Conservation (phyloP, 305 asterid species). For the Fraxinus greggii region DNA sequence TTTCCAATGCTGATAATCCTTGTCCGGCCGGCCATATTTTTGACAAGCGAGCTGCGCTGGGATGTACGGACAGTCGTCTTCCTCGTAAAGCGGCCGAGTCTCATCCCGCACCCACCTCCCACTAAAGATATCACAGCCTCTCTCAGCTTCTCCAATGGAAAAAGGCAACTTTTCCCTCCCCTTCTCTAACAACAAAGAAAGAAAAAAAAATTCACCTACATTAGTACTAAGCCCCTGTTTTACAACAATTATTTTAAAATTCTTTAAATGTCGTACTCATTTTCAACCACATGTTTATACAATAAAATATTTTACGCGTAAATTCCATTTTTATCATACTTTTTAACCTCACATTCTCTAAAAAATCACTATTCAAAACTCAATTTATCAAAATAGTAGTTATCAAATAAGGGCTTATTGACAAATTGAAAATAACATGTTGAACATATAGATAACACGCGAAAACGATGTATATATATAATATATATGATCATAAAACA, state of each 20-base stretch:
- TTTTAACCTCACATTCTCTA: neutral
- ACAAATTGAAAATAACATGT: neutral
- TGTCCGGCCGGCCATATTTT: constrained; percentile 61
- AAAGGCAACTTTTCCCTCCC: constrained; percentile 32
- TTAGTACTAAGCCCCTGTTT: neutral
- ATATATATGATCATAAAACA: neutral
- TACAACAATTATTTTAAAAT: no score
- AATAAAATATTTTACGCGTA: neutral
- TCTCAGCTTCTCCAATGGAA: constrained; percentile 31
- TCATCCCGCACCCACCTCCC: constrained; percentile 57
- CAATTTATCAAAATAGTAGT: no score
- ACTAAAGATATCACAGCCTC: constrained; percentile 47
- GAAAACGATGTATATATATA: neutral
- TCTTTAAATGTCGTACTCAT: no score
- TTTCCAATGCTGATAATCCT: constrained; percentile 62
- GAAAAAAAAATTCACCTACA: neutral
- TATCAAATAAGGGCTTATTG: neutral
- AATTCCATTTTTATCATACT: no score
- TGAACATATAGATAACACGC: neutral
- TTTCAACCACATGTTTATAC: no score
- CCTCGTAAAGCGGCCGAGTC: constrained; percentile 58
- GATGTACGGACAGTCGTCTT: constrained; percentile 64
- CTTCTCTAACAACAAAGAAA: constrained; percentile 32
- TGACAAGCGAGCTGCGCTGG: constrained; percentile 55
- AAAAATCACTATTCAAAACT: neutral